Evolutionary conservation across 164 flowering plant genomes (phyloP).

Genomic region (Stephania cephalantha): DNA sequence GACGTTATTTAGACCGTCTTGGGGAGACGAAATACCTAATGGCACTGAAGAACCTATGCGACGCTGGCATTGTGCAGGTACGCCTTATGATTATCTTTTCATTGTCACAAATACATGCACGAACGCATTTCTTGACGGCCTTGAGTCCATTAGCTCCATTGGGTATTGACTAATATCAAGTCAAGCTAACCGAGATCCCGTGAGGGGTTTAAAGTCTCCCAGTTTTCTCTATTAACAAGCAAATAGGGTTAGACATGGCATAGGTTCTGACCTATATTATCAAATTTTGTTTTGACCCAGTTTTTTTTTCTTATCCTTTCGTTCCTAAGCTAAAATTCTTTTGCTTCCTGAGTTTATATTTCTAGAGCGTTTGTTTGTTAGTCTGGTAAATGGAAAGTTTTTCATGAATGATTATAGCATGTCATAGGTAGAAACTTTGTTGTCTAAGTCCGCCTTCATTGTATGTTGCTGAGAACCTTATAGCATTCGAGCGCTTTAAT

Average conservation of each 20-base stretch:
- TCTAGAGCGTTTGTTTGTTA: neutral
- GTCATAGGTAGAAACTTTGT: neutral
- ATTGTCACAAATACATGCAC: neutral
- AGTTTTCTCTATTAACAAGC: no score
- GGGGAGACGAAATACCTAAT: constrained; percentile 93
- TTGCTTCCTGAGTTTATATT: neutral
- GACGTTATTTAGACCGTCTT: constrained; percentile 86
- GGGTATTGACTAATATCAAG: neutral
- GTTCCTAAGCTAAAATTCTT: neutral
- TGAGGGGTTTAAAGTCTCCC: no score
- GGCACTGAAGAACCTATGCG: constrained; percentile 92
- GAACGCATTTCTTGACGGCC: neutral
- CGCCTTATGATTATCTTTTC: neutral
- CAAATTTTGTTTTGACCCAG: no score
- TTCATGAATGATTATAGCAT: neutral
- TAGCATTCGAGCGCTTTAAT: neutral
- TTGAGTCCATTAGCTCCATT: neutral
- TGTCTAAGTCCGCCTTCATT: neutral
- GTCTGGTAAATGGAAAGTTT: neutral
- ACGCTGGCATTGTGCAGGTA: constrained; percentile 94
- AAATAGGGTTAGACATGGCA: no score
- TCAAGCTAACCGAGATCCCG: neutral
- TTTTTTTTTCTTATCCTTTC: no score
- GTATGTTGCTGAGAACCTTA: neutral
- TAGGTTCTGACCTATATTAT: no score